Evolutionary conservation across 345 rosid genomes (phyloP).

Genomic region (Populus euphratica): DNA sequence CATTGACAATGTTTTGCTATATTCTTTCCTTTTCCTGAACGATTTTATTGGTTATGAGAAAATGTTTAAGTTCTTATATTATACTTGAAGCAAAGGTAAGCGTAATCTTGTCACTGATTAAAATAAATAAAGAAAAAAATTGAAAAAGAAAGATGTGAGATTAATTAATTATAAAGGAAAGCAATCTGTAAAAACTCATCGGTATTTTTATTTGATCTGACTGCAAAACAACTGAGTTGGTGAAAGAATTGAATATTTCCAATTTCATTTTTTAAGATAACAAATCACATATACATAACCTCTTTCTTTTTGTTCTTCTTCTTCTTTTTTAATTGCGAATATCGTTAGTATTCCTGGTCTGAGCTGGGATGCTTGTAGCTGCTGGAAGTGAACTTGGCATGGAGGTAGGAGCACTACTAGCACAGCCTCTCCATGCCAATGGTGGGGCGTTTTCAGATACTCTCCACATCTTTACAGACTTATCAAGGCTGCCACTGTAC

Average conservation of each 20-base stretch:
- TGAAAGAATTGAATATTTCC: neutral
- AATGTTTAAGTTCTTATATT: no score
- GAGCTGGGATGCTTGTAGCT: constrained; percentile 44
- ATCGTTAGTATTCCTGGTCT: constrained; percentile 31
- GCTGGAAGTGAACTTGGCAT: constrained; percentile 13
- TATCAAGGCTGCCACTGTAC: constrained; percentile 91
- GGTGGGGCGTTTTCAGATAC: constrained; percentile 61
- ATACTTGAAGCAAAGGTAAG: no score
- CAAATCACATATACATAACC: neutral
- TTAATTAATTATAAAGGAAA: neutral
- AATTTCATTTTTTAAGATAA: neutral
- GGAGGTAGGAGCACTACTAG: neutral
- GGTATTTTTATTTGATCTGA: neutral
- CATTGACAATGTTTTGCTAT: neutral
- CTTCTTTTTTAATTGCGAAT: neutral
- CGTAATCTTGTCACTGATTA: no score
- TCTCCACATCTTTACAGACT: constrained; percentile 87
- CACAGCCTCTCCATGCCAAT: constrained; percentile 11
- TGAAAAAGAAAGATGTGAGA: no score
- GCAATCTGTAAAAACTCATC: neutral
- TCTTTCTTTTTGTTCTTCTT: neutral
- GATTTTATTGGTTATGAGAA: neutral
- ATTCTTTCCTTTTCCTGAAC: neutral
- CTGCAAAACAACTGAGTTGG: neutral
- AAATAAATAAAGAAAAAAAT: no score